These are phyloP conservation scores for Potentilla sterilis DNA, from an alignment of 306 rosid species.

Conservation along the genomic window DNA sequence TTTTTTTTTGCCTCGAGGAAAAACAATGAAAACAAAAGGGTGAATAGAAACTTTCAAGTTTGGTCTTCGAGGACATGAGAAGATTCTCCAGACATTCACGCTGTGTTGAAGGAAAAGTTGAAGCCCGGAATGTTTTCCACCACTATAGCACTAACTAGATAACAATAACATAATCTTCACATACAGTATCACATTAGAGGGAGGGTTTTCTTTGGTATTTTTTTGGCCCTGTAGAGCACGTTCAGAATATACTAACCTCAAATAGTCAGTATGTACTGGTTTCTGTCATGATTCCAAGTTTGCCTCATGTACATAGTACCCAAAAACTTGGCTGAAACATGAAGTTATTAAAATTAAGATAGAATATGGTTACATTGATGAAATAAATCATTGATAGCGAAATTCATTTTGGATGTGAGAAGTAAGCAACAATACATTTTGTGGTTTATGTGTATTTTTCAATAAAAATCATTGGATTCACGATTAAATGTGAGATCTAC, in stretches of 20 bases:
- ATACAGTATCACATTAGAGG: neutral
- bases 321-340: neutral
- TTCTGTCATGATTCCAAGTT: neutral
- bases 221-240: constrained; percentile 3
- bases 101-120: constrained; percentile 10
- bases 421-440: too few relatives aligned
- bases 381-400: too few relatives aligned
- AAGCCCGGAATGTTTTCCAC: constrained; percentile 25
- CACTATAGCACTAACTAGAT: neutral
- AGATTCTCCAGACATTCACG: constrained; percentile 24
- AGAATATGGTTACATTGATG: too few relatives aligned
- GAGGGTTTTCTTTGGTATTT: constrained; percentile 11
- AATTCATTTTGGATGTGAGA: too few relatives aligned
- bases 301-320: neutral
- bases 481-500: too few relatives aligned
- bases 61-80: constrained; percentile 15
- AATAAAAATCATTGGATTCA: too few relatives aligned
- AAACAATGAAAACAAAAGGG: neutral
- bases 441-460: too few relatives aligned
- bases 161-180: neutral
- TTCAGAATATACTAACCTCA: constrained; percentile 18
- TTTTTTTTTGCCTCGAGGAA: neutral
- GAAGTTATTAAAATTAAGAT: neutral
- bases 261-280: neutral
- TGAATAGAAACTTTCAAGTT: constrained; percentile 3